Evolutionary conservation across 2,329 filamentous ascomycete species (phyloP).

Genomic region (Aspergillus ruber): DNA sequence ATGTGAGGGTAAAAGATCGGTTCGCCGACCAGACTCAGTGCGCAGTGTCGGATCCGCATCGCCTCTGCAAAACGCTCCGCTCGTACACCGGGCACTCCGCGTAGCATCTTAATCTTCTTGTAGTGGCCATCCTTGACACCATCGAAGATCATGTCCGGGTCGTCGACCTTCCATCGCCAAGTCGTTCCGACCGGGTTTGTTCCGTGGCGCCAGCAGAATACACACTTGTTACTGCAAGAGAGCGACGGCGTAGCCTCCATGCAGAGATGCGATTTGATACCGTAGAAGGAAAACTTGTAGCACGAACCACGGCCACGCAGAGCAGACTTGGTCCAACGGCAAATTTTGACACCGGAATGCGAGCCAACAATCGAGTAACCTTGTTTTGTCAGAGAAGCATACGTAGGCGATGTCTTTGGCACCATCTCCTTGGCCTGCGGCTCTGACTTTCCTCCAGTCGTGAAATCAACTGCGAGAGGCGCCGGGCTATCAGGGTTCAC

Average conservation of each 20-base stretch:
- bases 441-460: slow-evolving; percentile 44
- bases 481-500: slow-evolving; percentile 33
- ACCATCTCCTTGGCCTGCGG: slow-evolving; percentile 78
- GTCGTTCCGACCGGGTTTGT: slow-evolving; percentile 95
- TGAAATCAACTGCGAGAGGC: slow-evolving; percentile 77
- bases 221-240: slow-evolving; percentile 95
- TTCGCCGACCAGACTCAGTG: slow-evolving; percentile 84
- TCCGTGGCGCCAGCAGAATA: slow-evolving; percentile 97
- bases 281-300: slow-evolving; percentile 98
- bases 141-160: slow-evolving; percentile 79
- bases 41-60: slow-evolving; percentile 88
- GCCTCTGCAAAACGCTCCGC: slow-evolving; percentile 89
- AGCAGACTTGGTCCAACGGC: slow-evolving; percentile 96
- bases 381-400: slow-evolving; percentile 85
- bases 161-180: slow-evolving; percentile 94
- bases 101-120: slow-evolving; percentile 96
- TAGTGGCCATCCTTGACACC: slow-evolving; percentile 91
- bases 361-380: slow-evolving; percentile 93
- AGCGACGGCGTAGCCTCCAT: slow-evolving; percentile 97
- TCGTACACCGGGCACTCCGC: slow-evolving; percentile 84
- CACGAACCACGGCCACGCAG: slow-evolving; percentile 88
- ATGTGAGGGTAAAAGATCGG: slow-evolving; percentile 99
- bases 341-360: slow-evolving; percentile 95
- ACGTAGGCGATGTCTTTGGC: slow-evolving; percentile 80
- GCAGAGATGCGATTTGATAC: slow-evolving; percentile 90